phyloP scores from a whole-genome alignment of 2,329 filamentous ascomycete species.

The Cladosporium sp. region DNA sequence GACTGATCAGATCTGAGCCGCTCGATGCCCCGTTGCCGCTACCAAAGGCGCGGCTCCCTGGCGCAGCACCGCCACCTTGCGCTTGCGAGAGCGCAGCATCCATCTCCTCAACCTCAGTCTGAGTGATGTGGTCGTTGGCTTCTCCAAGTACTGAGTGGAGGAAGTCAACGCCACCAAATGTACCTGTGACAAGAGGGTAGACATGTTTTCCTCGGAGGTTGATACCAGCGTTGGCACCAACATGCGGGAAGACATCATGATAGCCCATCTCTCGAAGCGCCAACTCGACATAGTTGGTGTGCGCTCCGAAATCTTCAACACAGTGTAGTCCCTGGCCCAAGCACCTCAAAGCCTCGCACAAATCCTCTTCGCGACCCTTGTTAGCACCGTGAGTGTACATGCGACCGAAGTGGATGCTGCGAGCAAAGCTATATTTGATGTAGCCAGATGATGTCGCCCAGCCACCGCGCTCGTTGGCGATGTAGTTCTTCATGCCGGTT shows the following conservation, averaged over 20 bases:
- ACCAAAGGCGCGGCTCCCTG: conserved; percentile 32
- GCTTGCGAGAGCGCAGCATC: conserved; percentile 47
- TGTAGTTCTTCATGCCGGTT: conserved; percentile 99
- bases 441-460: conserved; percentile 89
- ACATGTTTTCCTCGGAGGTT: conserved; percentile 50
- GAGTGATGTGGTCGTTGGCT: conserved; percentile 51
- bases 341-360: conserved; percentile 51
- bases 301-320: conserved; percentile 56
- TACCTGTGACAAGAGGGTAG: conserved; percentile 56
- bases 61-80: conserved; percentile 24
- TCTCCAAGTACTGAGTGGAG: conserved; percentile 53
- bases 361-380: conserved; percentile 46
- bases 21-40: conserved; percentile 34
- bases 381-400: conserved; percentile 47
- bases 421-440: conserved; percentile 44
- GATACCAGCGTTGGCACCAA: conserved; percentile 48
- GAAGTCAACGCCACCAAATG: conserved; percentile 53
- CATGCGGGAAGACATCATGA: conserved; percentile 53
- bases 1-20: conserved; percentile 59
- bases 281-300: conserved; percentile 58
- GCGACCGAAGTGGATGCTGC: conserved; percentile 51
- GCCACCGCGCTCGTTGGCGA: conserved; percentile 80
- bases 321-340: conserved; percentile 56
- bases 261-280: conserved; percentile 54
- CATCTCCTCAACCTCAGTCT: conserved; percentile 50